Evolutionary conservation across 2,329 filamentous ascomycete species (phyloP).

Genomic region (Claviceps cyperi): DNA sequence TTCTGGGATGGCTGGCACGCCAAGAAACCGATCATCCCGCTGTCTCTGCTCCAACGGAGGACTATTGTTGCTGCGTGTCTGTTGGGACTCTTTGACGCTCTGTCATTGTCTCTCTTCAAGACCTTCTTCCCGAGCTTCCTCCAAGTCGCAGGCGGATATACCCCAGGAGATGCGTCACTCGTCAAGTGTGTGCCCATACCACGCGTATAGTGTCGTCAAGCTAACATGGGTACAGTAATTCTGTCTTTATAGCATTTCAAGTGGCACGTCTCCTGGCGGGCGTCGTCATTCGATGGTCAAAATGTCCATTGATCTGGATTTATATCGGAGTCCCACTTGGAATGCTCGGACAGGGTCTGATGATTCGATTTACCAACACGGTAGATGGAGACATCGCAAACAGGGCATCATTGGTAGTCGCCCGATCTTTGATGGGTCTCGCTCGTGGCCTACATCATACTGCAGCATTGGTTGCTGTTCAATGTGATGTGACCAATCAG

Average conservation of each 20-base stretch:
- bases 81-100: constrained; percentile 22
- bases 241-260: constrained; percentile 21
- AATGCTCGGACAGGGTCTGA: constrained; percentile 17
- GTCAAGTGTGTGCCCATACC: constrained; percentile 16
- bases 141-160: constrained; percentile 22
- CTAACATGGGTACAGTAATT: constrained; percentile 11
- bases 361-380: constrained; percentile 11
- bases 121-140: constrained; percentile 27
- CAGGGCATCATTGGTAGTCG: constrained; percentile 15
- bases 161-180: constrained; percentile 21
- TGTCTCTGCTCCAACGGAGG: constrained; percentile 20
- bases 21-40: constrained; percentile 23
- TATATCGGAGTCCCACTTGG: constrained; percentile 11
- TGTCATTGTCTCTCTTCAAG: constrained; percentile 23
- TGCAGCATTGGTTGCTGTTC: constrained; percentile 8
- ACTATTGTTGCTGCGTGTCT: constrained; percentile 24
- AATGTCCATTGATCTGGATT: constrained; percentile 14
- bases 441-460: constrained; percentile 14
- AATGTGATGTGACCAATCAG: constrained; percentile 16
- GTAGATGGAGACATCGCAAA: constrained; percentile 7
- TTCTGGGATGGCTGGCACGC: constrained; percentile 24
- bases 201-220: neutral
- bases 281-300: constrained; percentile 22
- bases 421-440: constrained; percentile 15
- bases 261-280: constrained; percentile 21